Evolutionary conservation across 306 rosid species (phyloP), one percentile per base, ranked within the genome.

Genomic region (Vigna angularis): DNA sequence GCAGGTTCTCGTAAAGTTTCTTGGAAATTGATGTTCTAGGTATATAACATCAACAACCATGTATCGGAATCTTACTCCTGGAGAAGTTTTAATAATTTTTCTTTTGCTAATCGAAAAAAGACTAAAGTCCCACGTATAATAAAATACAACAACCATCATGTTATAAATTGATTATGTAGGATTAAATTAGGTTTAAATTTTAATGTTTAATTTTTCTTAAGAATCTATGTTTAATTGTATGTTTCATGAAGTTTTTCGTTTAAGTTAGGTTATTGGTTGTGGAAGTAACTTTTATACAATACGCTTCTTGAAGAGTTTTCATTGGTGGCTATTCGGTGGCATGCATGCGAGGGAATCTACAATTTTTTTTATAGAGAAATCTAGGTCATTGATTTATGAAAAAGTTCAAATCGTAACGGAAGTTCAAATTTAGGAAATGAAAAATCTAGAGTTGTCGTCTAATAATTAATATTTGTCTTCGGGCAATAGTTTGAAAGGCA

Each of bases 401-500:
- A 40, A 66, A 40, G 1, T 10, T 42, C 0, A 66, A 42, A 3
- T 26, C 63, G 67, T 30, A 3, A 62, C 45, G 67, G 67, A 59
- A 59, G 3, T 59, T 36, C 66, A 28, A 59, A 59, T 26, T 59
- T 26, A 26, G 40, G 18, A 59, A 28, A 6, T 6, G 66, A 61
- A 61, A 61, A 62, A 32, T 3, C 66, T 28, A 59, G 66, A 62
- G 4, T 1, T 5, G 3, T 32, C 0, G 6, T 32, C 32, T 53
- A 53, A 2, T 53, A 13, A 49, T 14, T 49, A 17, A 53, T 56
- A 16, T 8, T 61, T 59, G 68, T 32, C 47, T 16, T 62, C 15
- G 3, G 55, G 20, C 40, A 11, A 65, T 0, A 5, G 20, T 32
- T 38, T 52, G 45, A 40, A 59, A 71, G 86, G 85, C 81, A 56